A percentile compares a stretch with the other conserved stretches of the same genome.
phyloP scores from a whole-genome alignment of 805 yeast species.

The Metschnikowia continentalis region DNA sequence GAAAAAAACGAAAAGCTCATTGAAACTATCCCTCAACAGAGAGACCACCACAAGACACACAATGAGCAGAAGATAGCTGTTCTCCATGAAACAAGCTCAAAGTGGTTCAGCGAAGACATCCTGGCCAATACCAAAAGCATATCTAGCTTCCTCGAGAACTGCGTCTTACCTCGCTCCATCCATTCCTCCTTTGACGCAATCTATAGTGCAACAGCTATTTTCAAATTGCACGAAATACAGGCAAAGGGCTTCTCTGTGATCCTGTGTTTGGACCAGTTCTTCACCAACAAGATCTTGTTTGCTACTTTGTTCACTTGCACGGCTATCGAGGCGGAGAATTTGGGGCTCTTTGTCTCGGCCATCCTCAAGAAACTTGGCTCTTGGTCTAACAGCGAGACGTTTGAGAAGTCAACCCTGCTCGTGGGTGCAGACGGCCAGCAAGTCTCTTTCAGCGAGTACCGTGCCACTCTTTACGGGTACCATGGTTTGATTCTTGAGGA shows the following conservation, averaged over 20 bases:
- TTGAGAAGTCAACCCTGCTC: constrained; percentile 8
- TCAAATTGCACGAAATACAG: constrained; percentile 40
- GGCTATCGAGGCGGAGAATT: constrained; percentile 71
- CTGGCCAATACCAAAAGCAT: constrained; percentile 4
- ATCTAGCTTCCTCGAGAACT: constrained; percentile 48
- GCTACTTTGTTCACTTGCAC: constrained; percentile 68
- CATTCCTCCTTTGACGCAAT: constrained; percentile 84
- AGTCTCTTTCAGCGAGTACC: constrained; percentile 29
- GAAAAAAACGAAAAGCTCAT: constrained; percentile 23
- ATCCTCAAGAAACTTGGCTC: constrained; percentile 45
- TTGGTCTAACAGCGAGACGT: constrained; percentile 37
- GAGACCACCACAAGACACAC: constrained; percentile 42
- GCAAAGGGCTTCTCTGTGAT: constrained; percentile 37
- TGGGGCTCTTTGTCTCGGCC: constrained; percentile 68
- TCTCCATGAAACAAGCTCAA: constrained; percentile 22
- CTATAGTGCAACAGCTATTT: constrained; percentile 58
- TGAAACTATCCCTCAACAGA: constrained; percentile 34
- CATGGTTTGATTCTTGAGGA: constrained; percentile 48
- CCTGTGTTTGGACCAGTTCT: constrained; percentile 41
- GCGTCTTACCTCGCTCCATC: constrained; percentile 70
- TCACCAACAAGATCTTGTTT: constrained; percentile 45
- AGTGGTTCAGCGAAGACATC: constrained; percentile 38
- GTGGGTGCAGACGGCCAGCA: neutral
- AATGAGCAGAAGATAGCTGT: constrained; percentile 24
- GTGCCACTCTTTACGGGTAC: constrained; percentile 48